These are phyloP conservation scores for Tricholoma terreum DNA, from an alignment of 768 basidiomycete genomes.

Conservation along the genomic window DNA sequence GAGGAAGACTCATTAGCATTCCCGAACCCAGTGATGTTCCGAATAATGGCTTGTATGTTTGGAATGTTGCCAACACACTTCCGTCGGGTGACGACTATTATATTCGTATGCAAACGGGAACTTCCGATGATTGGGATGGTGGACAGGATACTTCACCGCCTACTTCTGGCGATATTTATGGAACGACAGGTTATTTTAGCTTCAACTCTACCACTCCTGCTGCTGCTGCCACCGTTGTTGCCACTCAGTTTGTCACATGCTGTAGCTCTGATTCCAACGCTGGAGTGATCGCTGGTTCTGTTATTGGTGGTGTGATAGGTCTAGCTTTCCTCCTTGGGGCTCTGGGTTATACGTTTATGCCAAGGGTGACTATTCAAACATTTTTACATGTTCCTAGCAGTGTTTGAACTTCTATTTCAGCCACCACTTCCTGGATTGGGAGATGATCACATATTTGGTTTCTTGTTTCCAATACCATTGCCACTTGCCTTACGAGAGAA, in stretches of 20 bases:
- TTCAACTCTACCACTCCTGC: neutral
- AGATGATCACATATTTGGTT: neutral
- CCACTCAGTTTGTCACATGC: neutral
- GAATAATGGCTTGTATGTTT: neutral
- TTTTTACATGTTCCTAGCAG: neutral
- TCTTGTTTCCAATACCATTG: neutral
- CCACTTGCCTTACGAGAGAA: neutral
- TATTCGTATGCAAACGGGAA: neutral
- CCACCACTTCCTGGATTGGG: neutral
- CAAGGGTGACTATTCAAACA: neutral
- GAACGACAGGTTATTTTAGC: neutral
- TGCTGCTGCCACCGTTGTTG: neutral
- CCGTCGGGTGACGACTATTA: neutral
- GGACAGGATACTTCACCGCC: neutral
- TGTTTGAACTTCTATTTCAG: neutral
- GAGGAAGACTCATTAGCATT: neutral
- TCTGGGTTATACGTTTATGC: neutral
- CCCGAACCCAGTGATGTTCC: neutral
- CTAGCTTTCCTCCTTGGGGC: neutral
- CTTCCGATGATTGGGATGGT: neutral
- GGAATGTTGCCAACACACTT: neutral
- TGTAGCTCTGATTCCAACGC: neutral
- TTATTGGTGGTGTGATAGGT: neutral
- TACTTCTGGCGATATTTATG: neutral
- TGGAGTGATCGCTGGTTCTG: neutral